Percentiles rank a stretch among this genome's conserved stretches.
Conservation (phyloP, 164 flowering plant species). For the Houttuynia cordata region DNA sequence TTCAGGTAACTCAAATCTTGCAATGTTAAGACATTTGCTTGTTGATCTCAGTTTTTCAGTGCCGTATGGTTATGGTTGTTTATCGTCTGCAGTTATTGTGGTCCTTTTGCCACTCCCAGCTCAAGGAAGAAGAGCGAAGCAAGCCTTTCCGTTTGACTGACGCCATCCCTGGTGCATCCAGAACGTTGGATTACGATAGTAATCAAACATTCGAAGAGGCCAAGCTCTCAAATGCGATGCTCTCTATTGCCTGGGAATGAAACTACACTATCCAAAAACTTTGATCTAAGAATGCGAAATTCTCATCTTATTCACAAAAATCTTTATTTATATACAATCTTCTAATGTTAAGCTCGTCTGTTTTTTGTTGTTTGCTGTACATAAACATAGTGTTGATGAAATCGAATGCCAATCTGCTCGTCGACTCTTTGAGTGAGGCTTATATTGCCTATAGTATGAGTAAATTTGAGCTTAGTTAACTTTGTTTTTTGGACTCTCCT, state of each 20-base stretch:
- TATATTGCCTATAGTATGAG: background rate
- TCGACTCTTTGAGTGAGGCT: background rate
- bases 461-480: background rate
- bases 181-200: slow-evolving; percentile 48
- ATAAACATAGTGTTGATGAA: background rate
- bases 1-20: slow-evolving; percentile 40
- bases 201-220: slow-evolving; percentile 59
- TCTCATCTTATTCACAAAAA: background rate
- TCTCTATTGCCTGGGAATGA: slow-evolving; percentile 82
- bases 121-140: slow-evolving; percentile 36
- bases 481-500: no score
- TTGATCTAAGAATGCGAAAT: background rate
- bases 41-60: background rate
- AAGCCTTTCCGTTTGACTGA: slow-evolving; percentile 59
- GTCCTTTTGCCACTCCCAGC: slow-evolving; percentile 72
- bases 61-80: background rate
- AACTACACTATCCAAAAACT: no score
- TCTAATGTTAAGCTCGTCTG: background rate
- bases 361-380: background rate
- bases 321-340: background rate
- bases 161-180: slow-evolving; percentile 84
- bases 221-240: slow-evolving; percentile 75
- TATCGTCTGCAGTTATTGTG: slow-evolving; percentile 61
- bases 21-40: background rate
- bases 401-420: background rate